Evolutionary conservation across 441 rosid genomes (phyloP).

Genomic region (Viola pubescens): DNA sequence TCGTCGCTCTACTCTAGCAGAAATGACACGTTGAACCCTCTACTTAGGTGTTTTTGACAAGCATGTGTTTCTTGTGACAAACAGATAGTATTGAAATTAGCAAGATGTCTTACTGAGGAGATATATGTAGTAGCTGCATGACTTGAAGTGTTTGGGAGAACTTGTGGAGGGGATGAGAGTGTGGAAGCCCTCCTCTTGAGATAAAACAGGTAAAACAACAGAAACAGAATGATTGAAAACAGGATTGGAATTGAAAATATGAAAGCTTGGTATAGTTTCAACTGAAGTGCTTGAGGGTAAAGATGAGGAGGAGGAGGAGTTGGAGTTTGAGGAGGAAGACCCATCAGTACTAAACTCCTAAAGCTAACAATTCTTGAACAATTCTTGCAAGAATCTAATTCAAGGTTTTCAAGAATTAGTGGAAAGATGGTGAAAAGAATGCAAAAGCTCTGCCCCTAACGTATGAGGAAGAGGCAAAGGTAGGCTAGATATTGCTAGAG

Average conservation of each 20-base stretch:
- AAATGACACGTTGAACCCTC: not conserved
- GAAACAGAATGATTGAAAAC: slow-evolving; percentile 77
- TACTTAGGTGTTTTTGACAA: not conserved
- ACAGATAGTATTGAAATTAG: not conserved
- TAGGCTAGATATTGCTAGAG: not conserved
- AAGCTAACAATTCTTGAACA: not conserved
- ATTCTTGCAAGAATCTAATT: not conserved
- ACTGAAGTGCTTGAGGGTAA: slow-evolving; percentile 78
- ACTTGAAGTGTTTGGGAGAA: slow-evolving; percentile 41
- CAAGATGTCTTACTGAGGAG: slow-evolving; percentile 38
- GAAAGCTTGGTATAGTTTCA: slow-evolving; percentile 90
- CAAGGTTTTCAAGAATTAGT: not conserved
- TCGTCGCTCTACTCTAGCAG: not conserved
- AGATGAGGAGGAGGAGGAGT: slow-evolving; percentile 55
- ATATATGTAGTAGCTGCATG: slow-evolving; percentile 32
- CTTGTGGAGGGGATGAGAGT: slow-evolving; percentile 35
- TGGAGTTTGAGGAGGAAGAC: slow-evolving; percentile 31
- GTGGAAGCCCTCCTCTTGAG: slow-evolving; percentile 86
- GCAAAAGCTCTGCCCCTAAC: slow-evolving; percentile 19
- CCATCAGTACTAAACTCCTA: slow-evolving; percentile 33
- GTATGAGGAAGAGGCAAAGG: slow-evolving; percentile 15
- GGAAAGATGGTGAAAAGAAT: slow-evolving; percentile 15
- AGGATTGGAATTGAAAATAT: slow-evolving; percentile 93
- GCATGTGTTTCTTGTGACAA: not conserved
- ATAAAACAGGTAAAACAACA: slow-evolving; percentile 85